Evolutionary conservation across 2,329 filamentous ascomycete species (phyloP).

Genomic region (Aspergillus hiratsukae): DNA sequence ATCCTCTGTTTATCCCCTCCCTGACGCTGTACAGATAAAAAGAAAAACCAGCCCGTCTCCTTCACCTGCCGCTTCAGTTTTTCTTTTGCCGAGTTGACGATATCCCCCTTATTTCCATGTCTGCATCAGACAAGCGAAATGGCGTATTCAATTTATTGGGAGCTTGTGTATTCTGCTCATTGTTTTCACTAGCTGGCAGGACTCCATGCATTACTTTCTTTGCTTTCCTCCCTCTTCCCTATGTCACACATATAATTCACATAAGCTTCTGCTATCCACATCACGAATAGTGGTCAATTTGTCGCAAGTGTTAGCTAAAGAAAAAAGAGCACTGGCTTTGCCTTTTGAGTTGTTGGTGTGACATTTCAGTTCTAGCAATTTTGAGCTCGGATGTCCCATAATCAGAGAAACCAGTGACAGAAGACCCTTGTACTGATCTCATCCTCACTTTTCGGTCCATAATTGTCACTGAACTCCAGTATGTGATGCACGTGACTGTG

Average conservation of each 20-base stretch:
- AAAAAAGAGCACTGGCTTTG: not conserved
- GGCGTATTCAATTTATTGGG: constrained; percentile 16
- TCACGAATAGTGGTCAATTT: not conserved
- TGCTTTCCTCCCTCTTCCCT: not conserved
- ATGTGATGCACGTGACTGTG: constrained; percentile 20
- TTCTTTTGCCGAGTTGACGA: constrained; percentile 18
- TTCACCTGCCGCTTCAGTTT: constrained; percentile 11
- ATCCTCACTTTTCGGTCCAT: not conserved
- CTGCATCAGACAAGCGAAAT: constrained; percentile 13
- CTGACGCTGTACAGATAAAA: constrained; percentile 9
- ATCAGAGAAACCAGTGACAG: not conserved
- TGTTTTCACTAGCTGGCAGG: constrained; percentile 12
- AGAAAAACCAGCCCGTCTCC: constrained; percentile 7
- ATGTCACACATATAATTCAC: not conserved
- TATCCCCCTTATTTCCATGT: constrained; percentile 16
- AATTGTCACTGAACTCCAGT: not conserved
- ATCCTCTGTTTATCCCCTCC: constrained; percentile 4
- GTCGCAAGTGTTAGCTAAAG: not conserved
- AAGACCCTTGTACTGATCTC: not conserved
- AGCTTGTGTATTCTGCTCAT: constrained; percentile 17
- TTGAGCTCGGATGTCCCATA: not conserved
- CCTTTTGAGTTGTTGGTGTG: not conserved
- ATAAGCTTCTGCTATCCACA: not conserved
- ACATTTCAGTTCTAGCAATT: not conserved
- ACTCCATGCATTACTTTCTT: constrained; percentile 12